These are phyloP conservation scores for Podospora sp. DNA, from an alignment of 495 filamentous ascomycete species.

Conservation along the genomic window DNA sequence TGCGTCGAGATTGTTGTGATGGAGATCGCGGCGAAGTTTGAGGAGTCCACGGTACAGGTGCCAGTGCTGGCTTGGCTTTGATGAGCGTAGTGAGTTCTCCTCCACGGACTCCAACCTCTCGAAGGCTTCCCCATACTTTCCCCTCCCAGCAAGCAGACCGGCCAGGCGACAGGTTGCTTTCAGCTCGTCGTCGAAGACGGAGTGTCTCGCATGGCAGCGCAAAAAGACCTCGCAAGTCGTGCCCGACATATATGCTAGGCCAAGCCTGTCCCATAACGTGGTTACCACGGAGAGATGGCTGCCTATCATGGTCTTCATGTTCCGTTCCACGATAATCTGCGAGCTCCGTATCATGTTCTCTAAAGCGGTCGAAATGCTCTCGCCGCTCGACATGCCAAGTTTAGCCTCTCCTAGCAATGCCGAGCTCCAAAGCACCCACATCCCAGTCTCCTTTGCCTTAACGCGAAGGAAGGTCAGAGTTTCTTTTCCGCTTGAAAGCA, in stretches of 20 bases:
- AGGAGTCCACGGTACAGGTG: conserved; percentile 70
- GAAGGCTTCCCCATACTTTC: conserved; percentile 72
- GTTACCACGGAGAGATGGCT: conserved; percentile 71
- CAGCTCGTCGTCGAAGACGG: conserved; percentile 77
- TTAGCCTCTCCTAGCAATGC: conserved; percentile 87
- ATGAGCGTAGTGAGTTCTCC: conserved; percentile 66
- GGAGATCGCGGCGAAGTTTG: conserved; percentile 69
- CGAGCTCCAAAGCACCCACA: conserved; percentile 85
- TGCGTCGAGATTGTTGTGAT: conserved; percentile 68
- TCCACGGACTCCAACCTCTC: conserved; percentile 67
- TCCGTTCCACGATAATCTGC: conserved; percentile 76
- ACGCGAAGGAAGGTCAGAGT: conserved; percentile 80
- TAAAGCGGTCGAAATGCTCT: conserved; percentile 73
- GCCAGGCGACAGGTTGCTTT: conserved; percentile 57
- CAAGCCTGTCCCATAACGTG: conserved; percentile 75
- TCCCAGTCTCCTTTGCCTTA: conserved; percentile 84
- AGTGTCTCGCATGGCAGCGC: conserved; percentile 65
- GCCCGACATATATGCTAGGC: conserved; percentile 65
- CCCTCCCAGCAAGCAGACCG: conserved; percentile 51
- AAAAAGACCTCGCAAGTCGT: conserved; percentile 76
- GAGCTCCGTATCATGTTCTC: conserved; percentile 81
- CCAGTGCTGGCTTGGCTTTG: conserved; percentile 82
- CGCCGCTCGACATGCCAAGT: conserved; percentile 72
- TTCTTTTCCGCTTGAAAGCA: conserved; percentile 79
- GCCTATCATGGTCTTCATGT: conserved; percentile 71